Conservation (phyloP, 192 early-diverging fungal genomes). For the Haplosporangium gracile region DNA sequence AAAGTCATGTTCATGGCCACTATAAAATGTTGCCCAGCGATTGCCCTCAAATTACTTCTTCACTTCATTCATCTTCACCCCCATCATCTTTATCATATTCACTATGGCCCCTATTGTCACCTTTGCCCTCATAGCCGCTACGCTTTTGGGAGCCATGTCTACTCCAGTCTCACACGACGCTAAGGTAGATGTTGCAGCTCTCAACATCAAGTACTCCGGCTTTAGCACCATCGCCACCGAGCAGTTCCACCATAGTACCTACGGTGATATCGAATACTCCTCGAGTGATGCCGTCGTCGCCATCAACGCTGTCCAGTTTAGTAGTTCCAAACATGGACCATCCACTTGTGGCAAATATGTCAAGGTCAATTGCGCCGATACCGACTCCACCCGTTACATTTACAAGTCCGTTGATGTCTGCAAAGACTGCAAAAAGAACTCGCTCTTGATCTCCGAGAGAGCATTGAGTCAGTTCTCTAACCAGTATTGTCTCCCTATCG, state of each 20-base stretch:
- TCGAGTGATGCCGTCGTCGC: not conserved
- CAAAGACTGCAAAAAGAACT: slow-evolving; percentile 13
- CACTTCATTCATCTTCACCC: not conserved
- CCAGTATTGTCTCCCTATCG: slow-evolving; percentile 1
- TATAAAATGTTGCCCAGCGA: not conserved
- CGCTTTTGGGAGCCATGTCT: slow-evolving; percentile 16
- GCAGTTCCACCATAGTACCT: not conserved
- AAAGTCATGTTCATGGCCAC: not conserved
- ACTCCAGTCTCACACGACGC: not conserved
- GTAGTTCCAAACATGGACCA: not conserved
- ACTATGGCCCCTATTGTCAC: slow-evolving; percentile 6
- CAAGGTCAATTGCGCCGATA: slow-evolving; percentile 21
- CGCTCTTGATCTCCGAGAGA: not conserved
- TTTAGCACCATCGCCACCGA: not conserved
- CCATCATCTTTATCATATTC: not conserved
- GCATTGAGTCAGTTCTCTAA: slow-evolving; percentile 11
- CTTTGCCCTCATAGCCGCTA: slow-evolving; percentile 2
- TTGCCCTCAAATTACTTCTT: not conserved
- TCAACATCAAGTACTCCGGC: slow-evolving; percentile 5
- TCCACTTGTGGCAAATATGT: slow-evolving; percentile 2
- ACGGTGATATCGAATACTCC: slow-evolving; percentile 3
- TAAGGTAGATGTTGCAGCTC: not conserved
- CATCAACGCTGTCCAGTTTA: slow-evolving; percentile 1
- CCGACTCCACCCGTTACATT: not conserved
- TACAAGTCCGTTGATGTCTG: slow-evolving; percentile 23